Conservation (phyloP, 2,329 filamentous ascomycete genomes). For the Lasiodiplodia citricola region DNA sequence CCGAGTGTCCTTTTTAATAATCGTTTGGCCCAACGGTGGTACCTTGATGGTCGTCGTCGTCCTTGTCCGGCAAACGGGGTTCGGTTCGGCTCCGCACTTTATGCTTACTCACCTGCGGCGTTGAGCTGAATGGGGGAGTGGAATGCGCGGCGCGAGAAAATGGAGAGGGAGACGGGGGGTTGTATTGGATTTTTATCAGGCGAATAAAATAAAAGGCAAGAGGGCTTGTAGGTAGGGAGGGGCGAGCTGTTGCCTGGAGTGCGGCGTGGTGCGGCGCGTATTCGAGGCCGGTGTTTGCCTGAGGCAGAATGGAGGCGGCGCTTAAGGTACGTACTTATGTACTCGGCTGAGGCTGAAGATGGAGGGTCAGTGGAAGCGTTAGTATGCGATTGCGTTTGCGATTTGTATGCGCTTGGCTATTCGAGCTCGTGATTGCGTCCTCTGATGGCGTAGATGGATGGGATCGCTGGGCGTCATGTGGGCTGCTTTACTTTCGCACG, state of each 20-base stretch:
- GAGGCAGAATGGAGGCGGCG: not conserved
- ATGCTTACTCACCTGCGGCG: too few relatives aligned
- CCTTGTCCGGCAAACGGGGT: too few relatives aligned
- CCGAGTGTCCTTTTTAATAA: too few relatives aligned
- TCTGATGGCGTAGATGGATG: not conserved
- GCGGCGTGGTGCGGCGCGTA: not conserved
- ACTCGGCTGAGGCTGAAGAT: too few relatives aligned
- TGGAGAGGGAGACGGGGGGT: not conserved
- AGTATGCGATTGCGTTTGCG: not conserved
- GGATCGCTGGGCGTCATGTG: not conserved
- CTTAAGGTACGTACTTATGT: not conserved
- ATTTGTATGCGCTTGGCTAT: not conserved
- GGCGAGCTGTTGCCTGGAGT: not conserved
- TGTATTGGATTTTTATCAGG: too few relatives aligned
- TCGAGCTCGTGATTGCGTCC: not conserved
- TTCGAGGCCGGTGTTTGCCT: not conserved
- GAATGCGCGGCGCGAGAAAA: too few relatives aligned
- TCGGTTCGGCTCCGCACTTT: too few relatives aligned
- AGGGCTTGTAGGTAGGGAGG: not conserved
- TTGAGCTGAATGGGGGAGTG: too few relatives aligned
- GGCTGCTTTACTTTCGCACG: not conserved
- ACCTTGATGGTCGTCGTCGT: too few relatives aligned
- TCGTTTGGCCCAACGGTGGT: too few relatives aligned
- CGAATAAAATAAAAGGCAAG: too few relatives aligned
- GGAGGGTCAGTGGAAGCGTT: too few relatives aligned